Evolutionary conservation across 306 rosid genomes (phyloP).

Genomic region (Nissolia schottii): DNA sequence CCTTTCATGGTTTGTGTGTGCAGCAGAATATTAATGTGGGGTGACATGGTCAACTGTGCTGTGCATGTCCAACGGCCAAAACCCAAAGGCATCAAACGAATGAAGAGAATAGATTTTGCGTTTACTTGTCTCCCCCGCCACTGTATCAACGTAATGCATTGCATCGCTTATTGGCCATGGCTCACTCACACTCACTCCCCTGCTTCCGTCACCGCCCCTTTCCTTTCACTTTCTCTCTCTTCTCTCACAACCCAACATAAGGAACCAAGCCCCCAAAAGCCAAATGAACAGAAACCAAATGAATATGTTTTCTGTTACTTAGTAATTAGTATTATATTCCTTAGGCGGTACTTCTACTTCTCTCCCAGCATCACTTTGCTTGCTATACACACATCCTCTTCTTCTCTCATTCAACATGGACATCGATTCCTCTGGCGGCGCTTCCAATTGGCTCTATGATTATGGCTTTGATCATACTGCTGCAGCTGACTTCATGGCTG

Average conservation of each 20-base stretch:
- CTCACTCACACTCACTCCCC: constrained; percentile 14
- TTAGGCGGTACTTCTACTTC: constrained; percentile 31
- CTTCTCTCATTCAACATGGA: constrained; percentile 37
- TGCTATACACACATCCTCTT: neutral
- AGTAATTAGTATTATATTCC: constrained; percentile 26
- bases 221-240: neutral
- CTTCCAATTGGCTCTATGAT: constrained; percentile 54
- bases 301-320: neutral
- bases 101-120: neutral
- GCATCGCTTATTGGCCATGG: constrained; percentile 17
- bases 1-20: neutral
- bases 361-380: neutral
- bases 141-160: constrained; percentile 26
- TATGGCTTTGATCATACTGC: constrained; percentile 37
- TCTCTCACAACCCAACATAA: neutral
- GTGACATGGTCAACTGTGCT: neutral
- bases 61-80: neutral
- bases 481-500: constrained; percentile 37
- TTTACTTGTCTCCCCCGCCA: constrained; percentile 4
- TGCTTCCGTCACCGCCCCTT: constrained; percentile 35
- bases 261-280: neutral
- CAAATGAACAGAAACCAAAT: neutral
- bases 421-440: constrained; percentile 31
- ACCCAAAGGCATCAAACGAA: neutral
- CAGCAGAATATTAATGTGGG: neutral